These are phyloP conservation scores for Ambrosia artemisiifolia DNA, from an alignment of 129 eudicot species.

Conservation along the genomic window DNA sequence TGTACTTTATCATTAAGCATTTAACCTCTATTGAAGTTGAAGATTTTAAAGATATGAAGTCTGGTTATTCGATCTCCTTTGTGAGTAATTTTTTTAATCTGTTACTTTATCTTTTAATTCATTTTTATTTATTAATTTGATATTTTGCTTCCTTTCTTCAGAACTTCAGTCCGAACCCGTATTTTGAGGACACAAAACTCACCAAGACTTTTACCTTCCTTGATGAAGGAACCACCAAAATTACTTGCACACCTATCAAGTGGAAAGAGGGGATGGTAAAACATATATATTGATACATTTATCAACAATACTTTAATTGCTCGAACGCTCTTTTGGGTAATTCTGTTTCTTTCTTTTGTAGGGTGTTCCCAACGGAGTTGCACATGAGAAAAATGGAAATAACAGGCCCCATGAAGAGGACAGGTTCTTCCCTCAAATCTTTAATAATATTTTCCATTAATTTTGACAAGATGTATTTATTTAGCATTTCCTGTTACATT, in stretches of 20 bases:
- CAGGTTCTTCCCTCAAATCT: slow-evolving; percentile 37
- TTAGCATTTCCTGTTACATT: background rate
- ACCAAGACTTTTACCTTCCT: slow-evolving; percentile 71
- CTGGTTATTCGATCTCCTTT: slow-evolving; percentile 74
- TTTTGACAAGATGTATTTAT: slow-evolving; percentile 2
- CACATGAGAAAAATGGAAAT: slow-evolving; percentile 68
- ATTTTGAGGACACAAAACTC: slow-evolving; percentile 71
- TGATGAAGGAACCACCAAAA: slow-evolving; percentile 63
- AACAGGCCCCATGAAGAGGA: slow-evolving; percentile 71
- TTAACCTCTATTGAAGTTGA: slow-evolving; percentile 70
- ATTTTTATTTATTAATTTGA: background rate
- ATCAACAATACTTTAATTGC: background rate
- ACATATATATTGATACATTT: background rate
- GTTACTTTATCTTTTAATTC: background rate
- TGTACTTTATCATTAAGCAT: slow-evolving; percentile 59
- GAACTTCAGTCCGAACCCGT: slow-evolving; percentile 66
- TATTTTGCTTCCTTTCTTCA: slow-evolving; percentile 22
- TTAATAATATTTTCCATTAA: background rate
- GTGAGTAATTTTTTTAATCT: slow-evolving; percentile 38
- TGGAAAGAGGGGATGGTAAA: slow-evolving; percentile 83
- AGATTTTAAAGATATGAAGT: slow-evolving; percentile 73
- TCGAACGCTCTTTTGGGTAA: background rate
- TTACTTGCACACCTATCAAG: slow-evolving; percentile 61
- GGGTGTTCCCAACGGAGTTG: slow-evolving; percentile 66
- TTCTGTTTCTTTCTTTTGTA: slow-evolving; percentile 24